Percentiles rank a stretch among this genome's conserved stretches.
phyloP scores from a whole-genome alignment of 2,329 filamentous ascomycete genomes.

The Aquanectria penicillioides region DNA sequence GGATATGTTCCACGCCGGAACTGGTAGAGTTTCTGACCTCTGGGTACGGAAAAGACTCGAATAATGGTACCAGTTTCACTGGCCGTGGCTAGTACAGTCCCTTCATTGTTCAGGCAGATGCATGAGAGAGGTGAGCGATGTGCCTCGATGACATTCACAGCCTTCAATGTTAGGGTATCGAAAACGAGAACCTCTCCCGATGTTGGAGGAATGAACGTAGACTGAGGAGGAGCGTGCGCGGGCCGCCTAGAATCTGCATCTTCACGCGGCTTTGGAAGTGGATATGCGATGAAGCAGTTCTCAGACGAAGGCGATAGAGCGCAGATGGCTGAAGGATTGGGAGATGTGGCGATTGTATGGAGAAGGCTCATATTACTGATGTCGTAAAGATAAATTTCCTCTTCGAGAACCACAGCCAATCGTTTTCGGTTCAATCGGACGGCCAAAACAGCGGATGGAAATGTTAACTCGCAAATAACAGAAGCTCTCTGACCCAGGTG shows the following conservation, averaged over 20 bases:
- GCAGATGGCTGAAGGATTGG: slow-evolving; percentile 91
- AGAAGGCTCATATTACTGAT: slow-evolving; percentile 98
- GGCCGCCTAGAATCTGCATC: slow-evolving; percentile 69
- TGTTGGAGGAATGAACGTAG: slow-evolving; percentile 82
- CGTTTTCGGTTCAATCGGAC: slow-evolving; percentile 95
- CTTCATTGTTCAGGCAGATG: slow-evolving; percentile 91
- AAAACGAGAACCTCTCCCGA: slow-evolving; percentile 94
- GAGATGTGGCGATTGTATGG: slow-evolving; percentile 91
- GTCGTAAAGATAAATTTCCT: slow-evolving; percentile 98
- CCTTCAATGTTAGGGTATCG: slow-evolving; percentile 87
- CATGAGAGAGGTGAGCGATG: slow-evolving; percentile 91
- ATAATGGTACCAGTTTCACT: slow-evolving; percentile 99
- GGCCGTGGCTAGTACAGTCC: slow-evolving; percentile 89
- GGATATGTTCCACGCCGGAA: slow-evolving; percentile 96
- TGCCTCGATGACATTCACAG: slow-evolving; percentile 94
- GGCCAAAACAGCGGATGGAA: slow-evolving; percentile 94
- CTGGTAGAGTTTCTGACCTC: slow-evolving; percentile 92
- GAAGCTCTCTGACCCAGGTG: slow-evolving; percentile 75
- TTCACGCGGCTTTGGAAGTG: slow-evolving; percentile 79
- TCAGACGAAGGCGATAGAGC: slow-evolving; percentile 94
- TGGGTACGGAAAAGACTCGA: slow-evolving; percentile 91
- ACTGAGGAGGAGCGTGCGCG: slow-evolving; percentile 84
- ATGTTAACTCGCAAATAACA: slow-evolving; percentile 98
- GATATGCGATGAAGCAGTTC: slow-evolving; percentile 95
- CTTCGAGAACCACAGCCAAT: slow-evolving; percentile 91